Base-by-base conservation (phyloP, 345 rosid species). In the Reutealis trisperma region DNA sequence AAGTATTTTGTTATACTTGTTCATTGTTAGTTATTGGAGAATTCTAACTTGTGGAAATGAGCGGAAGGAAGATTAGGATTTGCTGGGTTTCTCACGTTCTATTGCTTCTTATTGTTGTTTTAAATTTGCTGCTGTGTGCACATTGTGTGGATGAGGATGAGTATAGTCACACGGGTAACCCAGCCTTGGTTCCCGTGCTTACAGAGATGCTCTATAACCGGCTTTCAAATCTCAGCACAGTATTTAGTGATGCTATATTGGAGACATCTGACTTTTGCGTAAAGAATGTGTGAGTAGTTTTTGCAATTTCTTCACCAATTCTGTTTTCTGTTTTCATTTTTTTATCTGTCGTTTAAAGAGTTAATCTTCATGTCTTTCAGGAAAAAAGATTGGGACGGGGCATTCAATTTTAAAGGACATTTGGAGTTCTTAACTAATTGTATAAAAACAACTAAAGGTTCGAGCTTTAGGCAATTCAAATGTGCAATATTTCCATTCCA, bases 331-430 rank as follows among this genome's bases (percentile, higher is more conserved):
- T 22, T 25, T 14, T 16, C 76, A 65, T 54, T 68, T 52, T 61
- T 5, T 4, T 12, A 2, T 2, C 16, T 24, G 57, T 44, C 16
- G 24, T 24, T 11, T 74, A 6, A 30, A 34, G 66, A 47, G 5
- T 49, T 7, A 62, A 24, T 68, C 69, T 61, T 42, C 18, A 77
- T 81, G 78, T 54, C 60, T 58, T 78, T 67, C 89, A 94, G 98
- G 90, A 79, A 88, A 41, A 74, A 61, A 19, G 98, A 94, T 75
- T 91, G 97, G 97, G 70, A 89, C 81, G 89, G 83, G 60, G 97
- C 98, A 6, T 92, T 94, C 80, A 70, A 92, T 81, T 94, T 88
- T 80, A 75, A 79, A 1, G 86, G 79, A 52, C 77, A 89, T 4
- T 81, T 89, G 67, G 86, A 85, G 73, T 94, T 94, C 79, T 61